Base-by-base conservation (phyloP, 371 early-diverging fungal genomes). In the Capillidium rhysosporum region DNA sequence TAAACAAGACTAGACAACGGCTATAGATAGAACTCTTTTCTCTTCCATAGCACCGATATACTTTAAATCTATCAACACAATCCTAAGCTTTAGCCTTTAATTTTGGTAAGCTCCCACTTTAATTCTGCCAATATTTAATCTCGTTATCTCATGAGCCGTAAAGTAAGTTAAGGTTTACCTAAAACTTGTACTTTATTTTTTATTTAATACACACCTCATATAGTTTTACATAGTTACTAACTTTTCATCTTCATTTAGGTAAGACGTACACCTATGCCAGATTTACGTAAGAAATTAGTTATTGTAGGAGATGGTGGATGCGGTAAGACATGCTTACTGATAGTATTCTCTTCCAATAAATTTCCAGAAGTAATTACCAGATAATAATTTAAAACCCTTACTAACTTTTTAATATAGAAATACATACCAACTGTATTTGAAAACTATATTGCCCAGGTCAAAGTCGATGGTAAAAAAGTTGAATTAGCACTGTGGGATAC, bases 401-500 rank as follows among this genome's bases (percentile, higher is more conserved):
- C 21, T 47, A 16, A 20, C 5, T 16, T 29, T 18, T 47, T 26
- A 5, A 1, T 30, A 23, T 60, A 72, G 72, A 60, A 61, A 8
- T 73, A 71, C 59, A 65, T 58, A 14, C 64, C 65, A 8, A 65
- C 62, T 30, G 69, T 76, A 20, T 90, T 92, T 65, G 89, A 89
- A 63, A 87, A 86, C 59, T 89, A 86, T 69, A 80, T 80, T 0
- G 81, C 83, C 28, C 82, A 84, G 49, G 75, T 88, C 7, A 79
- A 73, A 59, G 72, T 84, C 0, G 81, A 84, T 60, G 81, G 82
- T 45, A 84, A 82, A 56, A 84, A 82, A 10, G 80, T 85, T 59
- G 80, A 81, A 61, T 62, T 92, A 31, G 82, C 82, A 2, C 69
- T 92, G 46, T 90, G 89, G 86, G 93, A 92, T 71, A 92, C 93